Evolutionary conservation across 768 basidiomycete species (phyloP).

Genomic region (Rhodotorula diobovata): DNA sequence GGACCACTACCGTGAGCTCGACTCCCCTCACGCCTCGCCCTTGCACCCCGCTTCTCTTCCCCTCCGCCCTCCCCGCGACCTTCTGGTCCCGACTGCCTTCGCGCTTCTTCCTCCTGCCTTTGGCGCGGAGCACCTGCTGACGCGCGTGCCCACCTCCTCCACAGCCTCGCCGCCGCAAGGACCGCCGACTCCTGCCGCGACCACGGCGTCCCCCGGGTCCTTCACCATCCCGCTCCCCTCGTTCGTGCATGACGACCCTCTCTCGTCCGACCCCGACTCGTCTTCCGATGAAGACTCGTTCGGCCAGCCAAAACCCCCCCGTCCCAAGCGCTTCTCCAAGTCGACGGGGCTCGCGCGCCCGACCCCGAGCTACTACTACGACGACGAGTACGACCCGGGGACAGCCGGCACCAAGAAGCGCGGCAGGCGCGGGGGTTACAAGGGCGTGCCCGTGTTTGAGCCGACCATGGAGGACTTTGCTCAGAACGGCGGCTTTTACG

Average conservation of each 20-base stretch:
- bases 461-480: constrained; percentile 86
- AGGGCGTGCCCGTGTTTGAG: constrained; percentile 91
- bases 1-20: constrained; percentile 1
- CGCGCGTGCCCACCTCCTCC: too few relatives aligned
- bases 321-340: constrained; percentile 1
- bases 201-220: not conserved
- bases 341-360: constrained; percentile 23
- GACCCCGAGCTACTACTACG: constrained; percentile 38
- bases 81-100: not conserved
- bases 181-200: constrained; percentile 9
- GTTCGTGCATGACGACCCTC: constrained; percentile 28
- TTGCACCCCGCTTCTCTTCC: not conserved
- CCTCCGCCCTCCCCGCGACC: too few relatives aligned
- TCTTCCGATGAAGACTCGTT: constrained; percentile 30
- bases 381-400: constrained; percentile 36
- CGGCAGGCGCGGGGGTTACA: constrained; percentile 40
- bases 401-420: constrained; percentile 36
- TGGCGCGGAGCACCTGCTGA: not conserved
- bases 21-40: not conserved
- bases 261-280: constrained; percentile 28
- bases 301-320: constrained; percentile 22
- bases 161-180: constrained; percentile 8
- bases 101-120: not conserved
- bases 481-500: constrained; percentile 67
- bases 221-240: constrained; percentile 25